A percentile compares a stretch with the other conserved stretches of the same genome.
These are phyloP conservation scores for Populus hybrid DNA, from an alignment of 441 rosid genomes.

Conservation along the genomic window DNA sequence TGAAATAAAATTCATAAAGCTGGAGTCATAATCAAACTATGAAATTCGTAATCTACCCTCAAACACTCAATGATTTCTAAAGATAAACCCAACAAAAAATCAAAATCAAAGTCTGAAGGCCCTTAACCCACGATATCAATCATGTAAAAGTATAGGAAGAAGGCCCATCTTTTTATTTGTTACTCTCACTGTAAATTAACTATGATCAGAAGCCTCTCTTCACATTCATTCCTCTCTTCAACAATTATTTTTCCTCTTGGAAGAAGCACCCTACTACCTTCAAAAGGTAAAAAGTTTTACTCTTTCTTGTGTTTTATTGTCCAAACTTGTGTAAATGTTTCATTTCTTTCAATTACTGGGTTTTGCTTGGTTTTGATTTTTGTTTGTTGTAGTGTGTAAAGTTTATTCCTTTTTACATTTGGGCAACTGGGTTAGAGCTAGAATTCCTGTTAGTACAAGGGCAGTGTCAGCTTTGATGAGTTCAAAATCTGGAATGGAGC, in stretches of 20 bases:
- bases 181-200: background rate
- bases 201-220: background rate
- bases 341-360: background rate
- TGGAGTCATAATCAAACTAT: background rate
- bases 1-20: no score
- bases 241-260: background rate
- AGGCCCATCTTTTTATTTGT: background rate
- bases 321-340: background rate
- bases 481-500: no score
- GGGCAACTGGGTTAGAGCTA: background rate
- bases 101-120: background rate
- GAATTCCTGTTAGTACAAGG: constrained; percentile 15
- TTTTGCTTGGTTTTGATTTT: background rate
- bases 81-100: background rate
- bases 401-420: background rate
- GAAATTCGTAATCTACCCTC: background rate
- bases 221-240: background rate
- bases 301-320: background rate
- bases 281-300: background rate
- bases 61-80: background rate
- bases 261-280: background rate
- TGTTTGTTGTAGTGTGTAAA: background rate
- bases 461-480: no score
- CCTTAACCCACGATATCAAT: background rate
- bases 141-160: background rate